Evolutionary conservation across 2,329 filamentous ascomycete genomes (phyloP), one percentile per base, ranked within the genome.

Genomic region (Fusarium aywerte): DNA sequence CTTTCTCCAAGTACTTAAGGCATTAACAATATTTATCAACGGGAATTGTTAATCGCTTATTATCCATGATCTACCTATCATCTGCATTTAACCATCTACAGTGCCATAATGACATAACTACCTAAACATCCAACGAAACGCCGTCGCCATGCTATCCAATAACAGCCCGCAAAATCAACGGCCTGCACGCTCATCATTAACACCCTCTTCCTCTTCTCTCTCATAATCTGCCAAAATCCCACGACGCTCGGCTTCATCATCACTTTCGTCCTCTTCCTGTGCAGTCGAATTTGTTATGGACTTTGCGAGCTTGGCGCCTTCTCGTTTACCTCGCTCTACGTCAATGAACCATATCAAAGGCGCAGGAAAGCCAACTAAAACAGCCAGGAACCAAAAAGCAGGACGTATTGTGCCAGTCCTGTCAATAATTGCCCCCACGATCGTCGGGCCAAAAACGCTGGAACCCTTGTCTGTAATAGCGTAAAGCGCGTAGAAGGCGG

Each of bases 401-500:
- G 91, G 91, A 47, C 92, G 85, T 59, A 96, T 95, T 70, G 92
- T 89, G 7, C 92, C 92, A 27, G 90, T 90, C 49, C 83, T 87
- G 78, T 98, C 94, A 13, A 96, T 97, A 68, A 99, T 97, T 13
- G 89, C 88, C 2, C 94, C 96, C 1, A 99, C 96, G 75, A 99
- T 95, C 1, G 93, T 91, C 0, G 96, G 96, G 0, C 96, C 96
- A 77, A 99, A 97, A 3, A 98, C 84, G 75, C 92, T 96, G 21
- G 92, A 96, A 1, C 95, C 94, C 78, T 99, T 99, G 77, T 99
- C 96, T 3, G 96, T 98, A 67, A 98, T 97, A 33, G 96, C 96
- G 76, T 98, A 99, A 3, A 99, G 83, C 0, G 95, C 94, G 76
- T 97, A 99, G 76, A 99, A 99, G 0, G 95, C 94, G 0, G 96